Percentiles rank a stretch among this genome's conserved stretches.
Evolutionary conservation across 2,329 filamentous ascomycete genomes (phyloP).

Genomic region (Fusarium sp.): DNA sequence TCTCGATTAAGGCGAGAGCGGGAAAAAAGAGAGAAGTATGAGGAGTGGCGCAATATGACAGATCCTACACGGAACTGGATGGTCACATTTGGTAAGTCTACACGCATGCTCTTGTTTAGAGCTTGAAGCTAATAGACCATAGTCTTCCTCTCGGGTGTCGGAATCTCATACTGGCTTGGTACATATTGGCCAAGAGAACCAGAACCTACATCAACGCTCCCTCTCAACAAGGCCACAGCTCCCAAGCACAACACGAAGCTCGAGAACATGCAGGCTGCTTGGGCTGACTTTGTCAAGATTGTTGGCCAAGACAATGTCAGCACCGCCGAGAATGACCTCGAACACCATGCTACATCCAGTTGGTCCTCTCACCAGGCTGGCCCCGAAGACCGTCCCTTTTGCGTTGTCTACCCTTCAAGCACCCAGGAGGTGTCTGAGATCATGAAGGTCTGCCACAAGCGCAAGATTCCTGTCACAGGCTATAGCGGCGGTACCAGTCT

Average conservation of each 20-base stretch:
- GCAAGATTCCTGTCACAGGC: conserved; percentile 85
- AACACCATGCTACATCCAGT: conserved; percentile 68
- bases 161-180: conserved; percentile 70
- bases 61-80: conserved; percentile 62
- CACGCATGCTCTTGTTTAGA: neutral
- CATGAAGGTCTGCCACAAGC: conserved; percentile 87
- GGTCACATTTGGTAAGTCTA: conserved; percentile 64
- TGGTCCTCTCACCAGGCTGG: conserved; percentile 71
- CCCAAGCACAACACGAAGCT: conserved; percentile 69
- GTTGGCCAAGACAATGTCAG: conserved; percentile 75
- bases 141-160: conserved; percentile 67
- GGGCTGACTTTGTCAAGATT: conserved; percentile 75
- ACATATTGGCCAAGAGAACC: conserved; percentile 64
- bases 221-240: conserved; percentile 63
- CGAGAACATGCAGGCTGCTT: conserved; percentile 75
- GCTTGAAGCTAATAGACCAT: conserved; percentile 11
- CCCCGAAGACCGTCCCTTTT: conserved; percentile 67
- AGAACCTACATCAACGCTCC: conserved; percentile 69
- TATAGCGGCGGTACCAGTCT: conserved; percentile 91
- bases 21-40: conserved; percentile 65
- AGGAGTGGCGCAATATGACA: conserved; percentile 56
- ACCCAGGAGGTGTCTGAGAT: conserved; percentile 89
- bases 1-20: conserved; percentile 67
- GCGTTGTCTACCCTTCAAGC: conserved; percentile 79
- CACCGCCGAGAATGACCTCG: conserved; percentile 67